phyloP scores from a whole-genome alignment of 108 stramenopile genomes.

The Nannochloropsis oceanica region DNA sequence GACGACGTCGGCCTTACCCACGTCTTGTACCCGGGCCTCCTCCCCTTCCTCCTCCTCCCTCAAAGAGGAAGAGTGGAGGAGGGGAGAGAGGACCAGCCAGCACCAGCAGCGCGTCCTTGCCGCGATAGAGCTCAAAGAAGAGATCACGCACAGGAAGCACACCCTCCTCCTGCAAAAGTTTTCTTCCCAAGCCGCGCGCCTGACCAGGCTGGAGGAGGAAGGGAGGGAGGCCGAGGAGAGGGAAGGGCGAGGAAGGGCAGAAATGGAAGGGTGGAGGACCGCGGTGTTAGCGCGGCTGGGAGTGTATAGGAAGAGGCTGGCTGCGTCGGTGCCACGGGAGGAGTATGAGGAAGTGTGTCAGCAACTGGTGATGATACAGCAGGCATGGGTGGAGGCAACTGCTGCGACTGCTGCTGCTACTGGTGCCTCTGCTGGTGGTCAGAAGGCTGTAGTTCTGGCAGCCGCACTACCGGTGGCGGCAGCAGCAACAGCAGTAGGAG shows the following conservation, averaged over 20 bases:
- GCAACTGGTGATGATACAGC: neutral
- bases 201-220: neutral
- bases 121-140: neutral
- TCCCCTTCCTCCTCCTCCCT: neutral
- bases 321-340: neutral
- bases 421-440: neutral
- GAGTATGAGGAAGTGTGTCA: neutral
- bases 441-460: neutral
- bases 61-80: no score
- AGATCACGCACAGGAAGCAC: neutral
- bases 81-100: neutral
- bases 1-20: neutral
- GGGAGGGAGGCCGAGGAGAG: neutral
- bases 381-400: neutral
- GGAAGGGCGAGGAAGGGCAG: neutral
- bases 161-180: neutral
- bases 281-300: neutral
- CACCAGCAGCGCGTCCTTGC: neutral
- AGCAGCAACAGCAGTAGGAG: neutral
- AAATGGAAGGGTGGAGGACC: neutral
- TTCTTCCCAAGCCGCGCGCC: neutral
- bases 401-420: neutral
- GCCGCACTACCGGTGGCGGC: neutral
- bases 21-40: neutral
- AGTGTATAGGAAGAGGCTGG: neutral